Conservation (phyloP, 2,329 filamentous ascomycete species). For the Thermoascus crustaceus region DNA sequence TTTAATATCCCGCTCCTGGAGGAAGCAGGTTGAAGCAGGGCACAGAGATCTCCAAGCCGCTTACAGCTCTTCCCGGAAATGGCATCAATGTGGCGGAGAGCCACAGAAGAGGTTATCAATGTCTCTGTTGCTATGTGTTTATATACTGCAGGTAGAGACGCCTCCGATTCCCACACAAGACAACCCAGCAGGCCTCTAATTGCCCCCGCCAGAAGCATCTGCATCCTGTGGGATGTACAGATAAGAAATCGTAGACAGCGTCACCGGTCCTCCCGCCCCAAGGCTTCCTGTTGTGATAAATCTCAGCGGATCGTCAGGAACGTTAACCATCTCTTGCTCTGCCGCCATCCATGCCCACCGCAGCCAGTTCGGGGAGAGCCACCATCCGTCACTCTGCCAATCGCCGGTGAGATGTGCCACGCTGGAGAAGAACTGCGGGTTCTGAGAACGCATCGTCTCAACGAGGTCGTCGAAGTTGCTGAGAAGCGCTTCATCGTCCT, state of each 20-base stretch:
- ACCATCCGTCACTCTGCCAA: slow-evolving; percentile 20
- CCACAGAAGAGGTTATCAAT: no score
- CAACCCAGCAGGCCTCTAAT: background rate
- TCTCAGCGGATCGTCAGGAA: slow-evolving; percentile 26
- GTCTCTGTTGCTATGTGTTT: no score
- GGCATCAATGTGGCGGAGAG: no score
- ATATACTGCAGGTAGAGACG: no score
- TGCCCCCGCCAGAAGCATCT: background rate
- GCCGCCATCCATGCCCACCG: slow-evolving; percentile 37
- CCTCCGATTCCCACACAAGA: no score
- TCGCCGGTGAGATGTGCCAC: slow-evolving; percentile 14
- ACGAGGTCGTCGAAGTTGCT: slow-evolving; percentile 18
- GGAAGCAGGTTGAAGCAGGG: no score
- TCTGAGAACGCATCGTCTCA: slow-evolving; percentile 10
- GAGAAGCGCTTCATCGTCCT: slow-evolving; percentile 18
- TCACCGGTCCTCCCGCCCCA: slow-evolving; percentile 11
- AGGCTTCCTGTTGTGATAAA: slow-evolving; percentile 14
- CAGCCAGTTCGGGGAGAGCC: slow-evolving; percentile 31
- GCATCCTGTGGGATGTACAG: slow-evolving; percentile 29
- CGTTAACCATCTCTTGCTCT: slow-evolving; percentile 31
- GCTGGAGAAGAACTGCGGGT: slow-evolving; percentile 8
- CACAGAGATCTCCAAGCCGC: no score
- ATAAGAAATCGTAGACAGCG: slow-evolving; percentile 23
- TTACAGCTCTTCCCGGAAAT: no score
- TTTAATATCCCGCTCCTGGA: no score